Conservation (phyloP, 225 moss, liverwort and hornwort genomes). For the Sphagnum contortum region DNA sequence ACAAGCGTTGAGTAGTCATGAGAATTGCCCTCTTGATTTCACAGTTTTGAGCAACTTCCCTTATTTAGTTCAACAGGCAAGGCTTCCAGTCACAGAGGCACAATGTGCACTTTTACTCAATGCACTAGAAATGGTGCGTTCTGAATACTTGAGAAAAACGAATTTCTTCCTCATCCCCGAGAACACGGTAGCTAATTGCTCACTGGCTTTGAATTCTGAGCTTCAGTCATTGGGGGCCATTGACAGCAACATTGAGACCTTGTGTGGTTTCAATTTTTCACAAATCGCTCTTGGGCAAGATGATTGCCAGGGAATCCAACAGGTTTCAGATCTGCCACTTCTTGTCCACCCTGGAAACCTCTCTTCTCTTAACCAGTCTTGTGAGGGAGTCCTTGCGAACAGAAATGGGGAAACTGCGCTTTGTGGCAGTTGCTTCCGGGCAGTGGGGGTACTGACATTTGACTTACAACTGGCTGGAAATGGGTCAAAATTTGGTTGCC, state of each 20-base stretch:
- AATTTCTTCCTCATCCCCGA: constrained; percentile 27
- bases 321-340: constrained; percentile 2
- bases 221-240: constrained; percentile 19
- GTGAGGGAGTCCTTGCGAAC: constrained; percentile 14
- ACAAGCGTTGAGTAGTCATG: not conserved
- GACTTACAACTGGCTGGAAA: constrained; percentile 7
- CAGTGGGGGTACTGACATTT: constrained; percentile 16
- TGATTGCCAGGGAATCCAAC: constrained; percentile 34
- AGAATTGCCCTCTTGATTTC: constrained; percentile 28
- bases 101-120: constrained; percentile 19
- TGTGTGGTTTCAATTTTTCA: constrained; percentile 10
- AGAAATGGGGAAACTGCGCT: constrained; percentile 9
- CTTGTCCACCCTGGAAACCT: too few species aligned
- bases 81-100: not conserved
- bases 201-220: constrained; percentile 17
- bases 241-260: constrained; percentile 12
- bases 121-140: constrained; percentile 30
- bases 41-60: constrained; percentile 21
- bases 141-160: constrained; percentile 24
- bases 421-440: constrained; percentile 20
- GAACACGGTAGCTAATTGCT: constrained; percentile 20
- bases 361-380: constrained; percentile 5
- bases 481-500: constrained; percentile 9
- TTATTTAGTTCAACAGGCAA: constrained; percentile 13
- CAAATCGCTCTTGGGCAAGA: constrained; percentile 9